Conservation (phyloP, 805 yeast genomes). For the Jamesozyma spencerorum region DNA sequence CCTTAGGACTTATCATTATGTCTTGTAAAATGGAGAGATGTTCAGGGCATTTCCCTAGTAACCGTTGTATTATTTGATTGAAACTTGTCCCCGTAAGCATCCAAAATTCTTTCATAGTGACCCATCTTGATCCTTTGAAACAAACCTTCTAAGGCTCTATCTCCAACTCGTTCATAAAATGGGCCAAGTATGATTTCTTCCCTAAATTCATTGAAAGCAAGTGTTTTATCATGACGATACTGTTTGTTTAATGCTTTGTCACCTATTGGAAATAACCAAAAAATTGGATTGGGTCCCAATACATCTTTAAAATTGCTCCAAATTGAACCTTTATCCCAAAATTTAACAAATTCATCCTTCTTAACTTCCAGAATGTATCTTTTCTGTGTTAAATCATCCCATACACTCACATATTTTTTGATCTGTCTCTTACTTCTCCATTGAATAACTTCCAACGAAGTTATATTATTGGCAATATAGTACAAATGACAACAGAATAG, state of each 20-base stretch:
- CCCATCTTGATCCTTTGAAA: constrained; percentile 17
- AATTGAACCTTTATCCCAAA: constrained; percentile 19
- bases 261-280: constrained; percentile 28
- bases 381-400: constrained; percentile 21
- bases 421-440: neutral
- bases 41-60: no score
- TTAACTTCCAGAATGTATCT: constrained; percentile 38
- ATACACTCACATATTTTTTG: constrained; percentile 22
- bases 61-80: no score
- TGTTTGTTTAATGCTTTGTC: constrained; percentile 3
- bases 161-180: constrained; percentile 23
- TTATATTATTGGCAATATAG: constrained; percentile 40
- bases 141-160: constrained; percentile 10
- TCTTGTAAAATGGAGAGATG: no score
- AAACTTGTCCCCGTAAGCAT: constrained; percentile 4
- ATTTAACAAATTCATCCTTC: constrained; percentile 14
- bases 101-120: constrained; percentile 15
- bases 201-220: no score
- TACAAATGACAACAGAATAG: constrained; percentile 36
- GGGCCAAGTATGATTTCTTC: constrained; percentile 17
- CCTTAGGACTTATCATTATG: no score
- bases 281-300: constrained; percentile 22
- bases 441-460: constrained; percentile 51
- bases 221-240: no score
- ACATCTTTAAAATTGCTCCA: constrained; percentile 21